Base-by-base conservation (phyloP, 2,329 filamentous ascomycete species). In the Orbilia quercus region DNA sequence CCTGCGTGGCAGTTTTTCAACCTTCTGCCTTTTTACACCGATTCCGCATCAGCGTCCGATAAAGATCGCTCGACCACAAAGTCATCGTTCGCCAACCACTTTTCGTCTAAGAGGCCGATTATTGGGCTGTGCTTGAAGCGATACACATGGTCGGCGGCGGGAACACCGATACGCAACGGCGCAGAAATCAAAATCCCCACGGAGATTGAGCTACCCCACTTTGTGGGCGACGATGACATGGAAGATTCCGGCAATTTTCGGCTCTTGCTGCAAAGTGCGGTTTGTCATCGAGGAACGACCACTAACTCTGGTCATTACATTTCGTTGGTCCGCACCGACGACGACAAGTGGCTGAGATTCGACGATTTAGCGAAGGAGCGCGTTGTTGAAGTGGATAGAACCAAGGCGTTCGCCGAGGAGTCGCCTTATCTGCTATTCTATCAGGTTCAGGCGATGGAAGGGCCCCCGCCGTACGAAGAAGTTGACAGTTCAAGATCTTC, bases 1-100 rank as follows among this genome's bases (percentile, higher is more conserved):
- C 94, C 94, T 38, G 95, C 95, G 1, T 98, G 93, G 92, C 94
- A 97, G 78, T 96, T 98, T 79, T 98, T 97, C 82, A 92, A 91
- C 78, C 83, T 98, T 31, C 67, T 77, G 2, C 76, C 76, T 4
- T 77, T 77, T 28, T 77, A 77, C 51, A 75, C 75, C 50, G 75
- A 76, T 40, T 72, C 64, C 28, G 12, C 50, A 34, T 70, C 66
- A 42, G 51, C 47, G 22, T 58, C 45, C 25, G 67, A 72, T 28
- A 72, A 72, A 20, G 67, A 72, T 25, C 60, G 63, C 9, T 75
- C 73, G 36, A 75, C 75, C 25, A 76, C 76, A 18, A 75, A 76
- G 25, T 73, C 74, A 20, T 76, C 74, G 25, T 77, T 97, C 7
- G 92, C 91, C n/a, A 87, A 88, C 58, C 93, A 96, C 79, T 96